Evolutionary conservation across 345 rosid species (phyloP), one percentile per base, ranked within the genome.

Genomic region (Cardamine resedifolia): DNA sequence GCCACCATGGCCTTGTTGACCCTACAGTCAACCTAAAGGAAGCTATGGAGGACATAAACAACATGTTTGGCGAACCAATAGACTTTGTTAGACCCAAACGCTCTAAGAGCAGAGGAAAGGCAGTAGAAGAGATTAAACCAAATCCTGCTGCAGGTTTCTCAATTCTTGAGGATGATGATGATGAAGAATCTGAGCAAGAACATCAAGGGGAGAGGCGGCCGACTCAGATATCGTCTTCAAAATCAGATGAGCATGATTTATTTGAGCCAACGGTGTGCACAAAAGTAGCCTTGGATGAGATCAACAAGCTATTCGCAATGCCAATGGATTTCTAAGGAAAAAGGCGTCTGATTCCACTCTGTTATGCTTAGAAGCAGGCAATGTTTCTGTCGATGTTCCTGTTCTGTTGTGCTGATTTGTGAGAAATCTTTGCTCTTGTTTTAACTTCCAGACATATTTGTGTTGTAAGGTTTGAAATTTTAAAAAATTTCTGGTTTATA

Each of bases 1-100:
- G 97, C 78, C 99, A 95, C 88, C 99, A 91, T 77, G 99, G 99
- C 61, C 82, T 94, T 70, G 97, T 91, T 45, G 99, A 94, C 34
- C 97, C 97, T n/a, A 94, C 99, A 14, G 73, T 94, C 76, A 89
- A 94, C 87, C 80, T 94, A 79, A 94, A 88, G 83, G 96, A 94
- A 78, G 99, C 96, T 51, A 91, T 94, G 97, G 85, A 87, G 60
- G 96, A 94, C 67, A 94, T 94, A 72, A 88, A 91, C 72, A 89
- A 81, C 80, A 91, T 94, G 99, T 91, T 91, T 43, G 99, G 99
- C 16, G 82, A 88, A 83, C 99, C 99, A 20, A 91, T 94, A 50
- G 93, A 94, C 58, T 91, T 89, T 83, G 89, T 83, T 26, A 86
- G 95, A 82, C 71, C 84, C 41, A 88, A 76, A 73, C 86, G 95